phyloP scores from a whole-genome alignment of 1,284 basidiomycete species.

The Cryptococcus sp. region DNA sequence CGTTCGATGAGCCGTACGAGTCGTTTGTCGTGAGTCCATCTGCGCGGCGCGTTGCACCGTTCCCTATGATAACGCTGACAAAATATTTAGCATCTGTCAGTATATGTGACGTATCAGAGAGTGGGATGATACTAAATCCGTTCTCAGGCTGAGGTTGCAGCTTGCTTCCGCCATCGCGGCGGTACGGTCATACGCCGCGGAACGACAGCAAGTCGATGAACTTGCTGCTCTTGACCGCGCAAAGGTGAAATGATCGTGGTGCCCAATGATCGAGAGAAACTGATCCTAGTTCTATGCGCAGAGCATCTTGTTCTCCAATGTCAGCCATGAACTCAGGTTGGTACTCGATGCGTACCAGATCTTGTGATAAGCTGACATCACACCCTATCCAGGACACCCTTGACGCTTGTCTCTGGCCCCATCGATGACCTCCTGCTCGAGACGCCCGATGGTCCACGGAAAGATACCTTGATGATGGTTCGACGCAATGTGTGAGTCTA shows the following conservation, averaged over 20 bases:
- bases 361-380: not conserved
- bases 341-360: not conserved
- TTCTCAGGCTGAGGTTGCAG: slow-evolving; percentile 29
- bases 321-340: slow-evolving; percentile 44
- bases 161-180: slow-evolving; percentile 41
- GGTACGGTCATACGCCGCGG: slow-evolving; percentile 46
- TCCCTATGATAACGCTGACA: not conserved
- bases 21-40: slow-evolving; percentile 38
- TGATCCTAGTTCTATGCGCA: not conserved
- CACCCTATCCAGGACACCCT: slow-evolving; percentile 35
- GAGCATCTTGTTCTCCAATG: slow-evolving; percentile 44
- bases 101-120: not conserved
- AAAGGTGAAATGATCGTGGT: slow-evolving; percentile 27
- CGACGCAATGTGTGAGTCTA: slow-evolving; percentile 37
- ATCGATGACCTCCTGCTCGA: slow-evolving; percentile 41
- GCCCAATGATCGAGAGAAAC: not conserved
- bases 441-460: slow-evolving; percentile 28
- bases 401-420: slow-evolving; percentile 48
- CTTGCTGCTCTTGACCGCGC: slow-evolving; percentile 50
- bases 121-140: slow-evolving; percentile 3
- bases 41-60: not conserved
- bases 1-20: slow-evolving; percentile 47
- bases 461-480: slow-evolving; percentile 43
- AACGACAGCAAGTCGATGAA: slow-evolving; percentile 46
- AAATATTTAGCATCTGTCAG: slow-evolving; percentile 28